Conservation (phyloP, 495 filamentous ascomycete species). For the Cercophora scortea region DNA sequence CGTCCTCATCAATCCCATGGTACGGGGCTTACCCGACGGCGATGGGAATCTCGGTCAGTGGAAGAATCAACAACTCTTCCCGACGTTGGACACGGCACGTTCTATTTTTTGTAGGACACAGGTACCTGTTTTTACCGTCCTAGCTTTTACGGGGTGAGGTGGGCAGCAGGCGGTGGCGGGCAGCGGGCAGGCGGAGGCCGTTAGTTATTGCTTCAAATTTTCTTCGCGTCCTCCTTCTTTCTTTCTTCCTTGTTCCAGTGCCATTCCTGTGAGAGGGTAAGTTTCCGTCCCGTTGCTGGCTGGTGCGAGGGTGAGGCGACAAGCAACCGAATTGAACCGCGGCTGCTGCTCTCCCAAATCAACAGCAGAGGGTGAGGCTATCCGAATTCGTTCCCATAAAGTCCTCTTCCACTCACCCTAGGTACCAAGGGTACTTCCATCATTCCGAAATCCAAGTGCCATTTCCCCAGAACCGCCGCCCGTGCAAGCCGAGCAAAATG, state of each 20-base stretch:
- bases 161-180: no score
- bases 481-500: conserved; percentile 6
- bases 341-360: no score
- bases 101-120: not conserved
- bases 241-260: not conserved
- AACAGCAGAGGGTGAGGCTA: conserved; percentile 11
- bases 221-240: not conserved
- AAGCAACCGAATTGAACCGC: no score
- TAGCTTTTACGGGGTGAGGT: no score
- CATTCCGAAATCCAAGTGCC: not conserved
- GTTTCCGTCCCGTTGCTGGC: not conserved
- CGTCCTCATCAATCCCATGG: conserved; percentile 2
- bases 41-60: not conserved
- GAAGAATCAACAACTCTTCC: conserved; percentile 1
- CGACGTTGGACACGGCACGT: not conserved
- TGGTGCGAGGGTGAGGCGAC: conserved; percentile 8
- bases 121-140: not conserved
- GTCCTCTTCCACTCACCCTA: not conserved
- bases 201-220: not conserved
- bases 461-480: conserved; percentile 1
- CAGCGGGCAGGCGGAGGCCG: conserved; percentile 6
- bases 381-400: not conserved
- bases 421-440: not conserved
- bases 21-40: conserved; percentile 2
- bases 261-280: conserved; percentile 4